Base-by-base conservation (phyloP, 164 flowering plant genomes). In the Vitis riparia region DNA sequence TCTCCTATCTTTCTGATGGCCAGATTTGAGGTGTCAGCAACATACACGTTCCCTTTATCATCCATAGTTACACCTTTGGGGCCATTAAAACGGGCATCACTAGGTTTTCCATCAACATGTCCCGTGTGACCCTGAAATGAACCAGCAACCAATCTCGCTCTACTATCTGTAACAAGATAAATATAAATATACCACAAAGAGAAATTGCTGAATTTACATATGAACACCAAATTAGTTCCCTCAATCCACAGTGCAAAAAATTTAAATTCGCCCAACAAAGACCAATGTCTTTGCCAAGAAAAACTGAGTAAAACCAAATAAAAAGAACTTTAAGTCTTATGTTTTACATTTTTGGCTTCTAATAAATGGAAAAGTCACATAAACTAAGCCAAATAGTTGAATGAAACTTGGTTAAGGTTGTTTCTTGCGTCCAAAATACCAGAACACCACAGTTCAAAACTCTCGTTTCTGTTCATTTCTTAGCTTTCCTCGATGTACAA, bases 1-100 rank as follows among this genome's bases (percentile, higher is more conserved):
- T 95, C 99, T 73, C 94, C 93, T 58, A 95, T 93, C 83, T 89
- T 95, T 75, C 99, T 81, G 73, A 95, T 93, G 65, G 99, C 97
- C 71, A 91, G 82, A 84, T 95, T 95, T 66, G 79, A 49, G 59
- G 92, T 93, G 70, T 95, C 99, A 65, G 99, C 97, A 69, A 95
- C 95, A 78, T 95, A 95, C 1, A 95, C 86, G 72, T 95, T 95
- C 48, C 99, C 99, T 78, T 84, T 90, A 73, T 91, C 97, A 79
- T 95, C 97, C 92, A 95, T 84, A 48, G 99, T 83, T 51, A 91
- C 89, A 30, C 98, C 99, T 85, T 83, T 90, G 1, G 99, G 99
- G 71, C 86, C 90, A 82, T 88, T 87, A 63, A 95, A 95, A 71
- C 95, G 97, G 76, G 98, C 97, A 71, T 95, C 99, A 71, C 81